phyloP scores from a whole-genome alignment of 805 yeast genomes.

The Lipomyces orientalis region DNA sequence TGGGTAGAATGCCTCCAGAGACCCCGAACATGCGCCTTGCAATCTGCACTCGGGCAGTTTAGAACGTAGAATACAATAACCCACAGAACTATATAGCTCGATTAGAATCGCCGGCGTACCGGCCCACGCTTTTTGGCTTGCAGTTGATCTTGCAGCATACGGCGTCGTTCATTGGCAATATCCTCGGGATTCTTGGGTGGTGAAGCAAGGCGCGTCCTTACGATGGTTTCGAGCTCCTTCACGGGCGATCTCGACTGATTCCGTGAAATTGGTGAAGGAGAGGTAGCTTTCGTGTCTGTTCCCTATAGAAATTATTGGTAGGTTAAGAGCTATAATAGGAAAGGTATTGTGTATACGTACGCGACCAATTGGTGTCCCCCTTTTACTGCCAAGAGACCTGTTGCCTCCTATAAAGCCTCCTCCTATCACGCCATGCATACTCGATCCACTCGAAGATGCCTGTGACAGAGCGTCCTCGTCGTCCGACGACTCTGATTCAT shows the following conservation, averaged over 20 bases:
- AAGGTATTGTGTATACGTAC: neutral
- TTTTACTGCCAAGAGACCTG: neutral
- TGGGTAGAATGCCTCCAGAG: constrained; percentile 39
- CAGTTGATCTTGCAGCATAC: constrained; percentile 5
- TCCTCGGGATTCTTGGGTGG: neutral
- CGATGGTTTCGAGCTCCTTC: neutral
- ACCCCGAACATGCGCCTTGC: constrained; percentile 31
- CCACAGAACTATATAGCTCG: neutral
- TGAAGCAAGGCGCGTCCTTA: neutral
- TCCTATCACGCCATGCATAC: constrained; percentile 3
- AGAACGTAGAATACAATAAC: neutral
- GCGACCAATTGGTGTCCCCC: neutral
- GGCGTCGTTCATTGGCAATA: constrained; percentile 4
- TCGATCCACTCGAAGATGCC: neutral
- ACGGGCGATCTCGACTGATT: neutral
- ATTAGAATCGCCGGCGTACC: constrained; percentile 14
- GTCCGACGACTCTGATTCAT: neutral
- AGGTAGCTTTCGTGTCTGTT: neutral
- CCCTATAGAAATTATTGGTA: neutral
- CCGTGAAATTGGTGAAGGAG: neutral
- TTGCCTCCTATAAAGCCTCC: neutral
- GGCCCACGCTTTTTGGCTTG: constrained; percentile 10
- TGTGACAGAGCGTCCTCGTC: neutral
- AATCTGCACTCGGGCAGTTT: neutral
- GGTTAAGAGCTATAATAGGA: neutral